Base-by-base conservation (phyloP, 2,329 filamentous ascomycete genomes). In the Trichoderma lentiforme region DNA sequence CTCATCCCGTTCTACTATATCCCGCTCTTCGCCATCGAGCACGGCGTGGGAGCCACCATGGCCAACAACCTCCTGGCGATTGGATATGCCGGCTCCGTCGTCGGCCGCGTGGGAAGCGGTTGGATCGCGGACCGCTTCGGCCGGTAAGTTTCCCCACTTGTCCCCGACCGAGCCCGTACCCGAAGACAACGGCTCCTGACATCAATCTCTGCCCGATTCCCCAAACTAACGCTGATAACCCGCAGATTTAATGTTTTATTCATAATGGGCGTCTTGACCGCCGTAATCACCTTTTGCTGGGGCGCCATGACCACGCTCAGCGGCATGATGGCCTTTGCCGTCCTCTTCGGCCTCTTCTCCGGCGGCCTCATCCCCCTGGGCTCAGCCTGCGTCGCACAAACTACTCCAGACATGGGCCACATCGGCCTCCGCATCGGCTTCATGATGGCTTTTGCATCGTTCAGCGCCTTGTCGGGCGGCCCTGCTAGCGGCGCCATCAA, bases 61-160 rank as follows among this genome's bases (percentile, higher is more conserved):
- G 85, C 86, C 2, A 90, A 90, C 79, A 90, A 90, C 74, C 83
- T 91, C 43, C 82, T 91, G 6, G 83, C 89, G 9, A 87, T 92
- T 73, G 83, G 91, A 75, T 91, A 91, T 76, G 84, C 85, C 0
- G 87, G 87, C 14, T 88, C 86, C 1, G 81, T 85, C 9, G 78
- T 86, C 28, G 87, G 88, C 4, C 85, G 87, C 53, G 84, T 89
- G 72, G 73, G 83, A 1, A 85, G 86, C 3, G 86, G 86, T 53
- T 83, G 85, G 75, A 76, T 88, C 53, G 86, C 85, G 5, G 87
- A 89, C 74, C 82, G 82, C 64, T 77, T 83, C 58, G 87, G 87
- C 5, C 83, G 86, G 9, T 77, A 64, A 63, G 73, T 66, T 18
- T 18, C 32, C 57, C 32, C 14, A 43, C 34, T 8, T n/a, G 5